Evolutionary conservation across 495 filamentous ascomycete genomes (phyloP), one percentile per base, ranked within the genome.

Genomic region (Podospora pseudopauciseta): DNA sequence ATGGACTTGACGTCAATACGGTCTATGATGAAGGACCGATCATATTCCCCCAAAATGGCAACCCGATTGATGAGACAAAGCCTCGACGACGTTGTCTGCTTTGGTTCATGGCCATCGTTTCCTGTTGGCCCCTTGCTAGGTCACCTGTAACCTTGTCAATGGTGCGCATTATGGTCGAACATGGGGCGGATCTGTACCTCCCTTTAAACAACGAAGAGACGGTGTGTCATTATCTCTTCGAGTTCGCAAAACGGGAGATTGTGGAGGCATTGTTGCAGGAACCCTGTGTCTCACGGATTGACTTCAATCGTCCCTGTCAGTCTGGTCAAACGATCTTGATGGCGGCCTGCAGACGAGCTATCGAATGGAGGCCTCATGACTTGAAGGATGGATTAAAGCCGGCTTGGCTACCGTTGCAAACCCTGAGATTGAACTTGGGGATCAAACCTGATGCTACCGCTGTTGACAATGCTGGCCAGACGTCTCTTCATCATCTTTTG

Each of bases 401-500:
- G 59, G 66, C 18, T 28, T 70, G 1, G n/a, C 58, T 53, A 72
- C 70, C 54, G 63, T 78, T 27, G 23, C 60, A 72, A 3, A 23
- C 23, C 23, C 23, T 23, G 23, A 23, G 23, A 23, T 23, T 23
- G 23, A 23, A 23, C 23, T 60, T 53, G 53, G 72, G 71, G 9
- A 32, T 7, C 30, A 32, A 32, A 7, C 72, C 65, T 2, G 66
- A 76, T 69, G 65, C 68, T 5, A 65, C 70, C 3, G 39, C 62
- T 2, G 44, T 73, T 20, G 75, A 77, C 66, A 70, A 71, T 20
- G 53, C 70, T 20, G 72, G 74, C 39, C 67, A 72, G 28, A 75
- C 71, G 28, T 71, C 72, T 16, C 62, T 79, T 4, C 77, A 79
- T 64, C 66, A 72, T 39, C 70, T 79, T 28, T 66, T 77, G 0